Conservation (phyloP, 257 asterid species). For the Forsythia viridissima region DNA sequence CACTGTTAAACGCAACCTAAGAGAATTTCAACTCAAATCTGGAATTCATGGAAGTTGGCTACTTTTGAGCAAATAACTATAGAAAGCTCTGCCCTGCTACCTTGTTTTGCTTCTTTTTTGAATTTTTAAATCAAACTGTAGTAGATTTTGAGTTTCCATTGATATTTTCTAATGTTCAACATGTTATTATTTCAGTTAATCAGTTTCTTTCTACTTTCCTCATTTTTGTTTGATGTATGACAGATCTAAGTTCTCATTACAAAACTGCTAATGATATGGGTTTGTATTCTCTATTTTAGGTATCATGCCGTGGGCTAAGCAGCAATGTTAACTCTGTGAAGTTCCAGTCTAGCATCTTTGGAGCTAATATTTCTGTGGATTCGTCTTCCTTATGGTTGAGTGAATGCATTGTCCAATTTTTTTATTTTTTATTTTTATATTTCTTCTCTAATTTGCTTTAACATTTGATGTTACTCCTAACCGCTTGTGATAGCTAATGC, state of each 20-base stretch:
- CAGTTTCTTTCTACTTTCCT: neutral
- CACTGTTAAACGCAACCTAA: neutral
- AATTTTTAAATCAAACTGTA: neutral
- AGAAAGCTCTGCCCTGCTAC: neutral
- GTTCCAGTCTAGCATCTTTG: conserved; percentile 62
- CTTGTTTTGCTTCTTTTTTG: neutral
- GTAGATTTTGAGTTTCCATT: neutral
- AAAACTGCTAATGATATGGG: neutral
- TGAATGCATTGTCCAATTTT: conserved; percentile 11
- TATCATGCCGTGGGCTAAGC: conserved; percentile 29
- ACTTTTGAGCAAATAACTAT: neutral
- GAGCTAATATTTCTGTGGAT: conserved; percentile 40
- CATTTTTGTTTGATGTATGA: conserved; percentile 6
- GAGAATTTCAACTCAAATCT: neutral
- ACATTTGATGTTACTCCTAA: neutral
- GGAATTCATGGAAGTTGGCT: neutral
- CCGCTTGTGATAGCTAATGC: conserved; percentile 2
- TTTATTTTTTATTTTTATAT: neutral
- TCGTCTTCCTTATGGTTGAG: conserved; percentile 66
- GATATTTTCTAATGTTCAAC: neutral
- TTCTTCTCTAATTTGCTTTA: neutral
- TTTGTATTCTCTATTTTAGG: conserved; percentile 34
- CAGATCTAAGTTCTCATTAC: neutral
- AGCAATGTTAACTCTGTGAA: conserved; percentile 42
- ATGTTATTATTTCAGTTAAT: neutral